Conservation (phyloP, 345 rosid species). For the Camelina laxa region DNA sequence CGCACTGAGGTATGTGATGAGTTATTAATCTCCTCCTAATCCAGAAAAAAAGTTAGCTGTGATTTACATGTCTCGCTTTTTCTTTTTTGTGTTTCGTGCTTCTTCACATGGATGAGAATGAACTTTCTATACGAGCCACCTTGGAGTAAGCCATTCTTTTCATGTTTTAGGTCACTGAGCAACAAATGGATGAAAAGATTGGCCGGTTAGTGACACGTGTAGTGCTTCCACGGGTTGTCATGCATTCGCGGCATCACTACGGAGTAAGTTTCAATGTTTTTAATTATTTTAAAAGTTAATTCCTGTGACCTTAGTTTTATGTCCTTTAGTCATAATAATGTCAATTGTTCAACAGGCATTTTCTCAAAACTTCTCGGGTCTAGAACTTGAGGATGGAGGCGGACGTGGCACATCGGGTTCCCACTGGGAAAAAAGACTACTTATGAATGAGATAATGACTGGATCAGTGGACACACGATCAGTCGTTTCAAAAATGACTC, state of each 20-base stretch:
- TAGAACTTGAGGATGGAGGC: slow-evolving; percentile 99
- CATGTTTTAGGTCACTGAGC: slow-evolving; percentile 68
- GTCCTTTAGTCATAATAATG: slow-evolving; percentile 14
- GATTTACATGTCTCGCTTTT: neutral
- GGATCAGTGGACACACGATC: slow-evolving; percentile 99
- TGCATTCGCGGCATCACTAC: slow-evolving; percentile 95
- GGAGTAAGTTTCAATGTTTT: slow-evolving; percentile 60
- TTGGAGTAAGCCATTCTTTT: slow-evolving; percentile 3
- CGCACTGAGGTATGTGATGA: slow-evolving; percentile 69
- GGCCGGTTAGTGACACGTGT: slow-evolving; percentile 94
- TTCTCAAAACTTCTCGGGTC: slow-evolving; percentile 91
- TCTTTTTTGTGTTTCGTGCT: neutral
- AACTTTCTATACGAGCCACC: neutral
- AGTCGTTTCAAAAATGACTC: slow-evolving; percentile 96
- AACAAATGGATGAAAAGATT: slow-evolving; percentile 86
- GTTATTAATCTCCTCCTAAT: slow-evolving; percentile 5
- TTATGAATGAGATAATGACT: slow-evolving; percentile 99
- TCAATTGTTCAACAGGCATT: slow-evolving; percentile 66
- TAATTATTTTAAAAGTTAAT: slow-evolving; percentile 1
- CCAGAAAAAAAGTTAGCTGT: neutral
- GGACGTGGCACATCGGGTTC: slow-evolving; percentile 99
- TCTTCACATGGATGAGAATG: slow-evolving; percentile 6
- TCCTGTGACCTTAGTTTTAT: slow-evolving; percentile 11
- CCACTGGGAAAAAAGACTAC: slow-evolving; percentile 98
- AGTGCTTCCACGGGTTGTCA: slow-evolving; percentile 95